phyloP scores from a whole-genome alignment of 495 filamentous ascomycete genomes.

The Penicillium paradoxum region DNA sequence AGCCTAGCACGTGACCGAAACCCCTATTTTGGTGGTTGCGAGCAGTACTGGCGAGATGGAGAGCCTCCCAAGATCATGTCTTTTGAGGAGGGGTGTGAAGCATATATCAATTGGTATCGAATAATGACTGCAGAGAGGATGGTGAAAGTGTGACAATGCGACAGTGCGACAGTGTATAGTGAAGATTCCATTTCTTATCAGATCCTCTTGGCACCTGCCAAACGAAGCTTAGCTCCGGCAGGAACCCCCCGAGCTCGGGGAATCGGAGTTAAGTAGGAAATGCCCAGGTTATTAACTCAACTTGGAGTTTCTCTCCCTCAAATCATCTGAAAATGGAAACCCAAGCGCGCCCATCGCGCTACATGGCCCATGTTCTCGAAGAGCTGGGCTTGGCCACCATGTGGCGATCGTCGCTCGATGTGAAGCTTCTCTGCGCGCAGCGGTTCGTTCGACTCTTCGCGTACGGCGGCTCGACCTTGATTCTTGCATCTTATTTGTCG shows the following conservation, averaged over 20 bases:
- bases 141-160: too few relatives aligned
- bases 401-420: conserved; percentile 50
- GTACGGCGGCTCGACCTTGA: conserved; percentile 69
- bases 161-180: too few relatives aligned
- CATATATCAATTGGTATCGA: too few relatives aligned
- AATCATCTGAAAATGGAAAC: neutral
- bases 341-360: neutral
- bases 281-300: too few relatives aligned
- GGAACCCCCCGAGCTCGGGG: neutral
- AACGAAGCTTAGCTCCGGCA: conserved; percentile 1
- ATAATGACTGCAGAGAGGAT: too few relatives aligned
- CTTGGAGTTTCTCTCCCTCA: neutral
- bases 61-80: too few relatives aligned
- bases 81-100: too few relatives aligned
- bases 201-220: neutral
- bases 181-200: neutral
- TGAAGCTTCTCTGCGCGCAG: conserved; percentile 67
- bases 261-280: neutral
- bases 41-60: too few relatives aligned
- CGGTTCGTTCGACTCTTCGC: conserved; percentile 77
- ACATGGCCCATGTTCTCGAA: conserved; percentile 17
- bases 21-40: too few relatives aligned
- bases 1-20: too few relatives aligned
- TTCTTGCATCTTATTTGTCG: conserved; percentile 67
- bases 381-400: conserved; percentile 40